Conservation (phyloP, 108 stramenopile genomes). For the Poteriospumella lacustris region DNA sequence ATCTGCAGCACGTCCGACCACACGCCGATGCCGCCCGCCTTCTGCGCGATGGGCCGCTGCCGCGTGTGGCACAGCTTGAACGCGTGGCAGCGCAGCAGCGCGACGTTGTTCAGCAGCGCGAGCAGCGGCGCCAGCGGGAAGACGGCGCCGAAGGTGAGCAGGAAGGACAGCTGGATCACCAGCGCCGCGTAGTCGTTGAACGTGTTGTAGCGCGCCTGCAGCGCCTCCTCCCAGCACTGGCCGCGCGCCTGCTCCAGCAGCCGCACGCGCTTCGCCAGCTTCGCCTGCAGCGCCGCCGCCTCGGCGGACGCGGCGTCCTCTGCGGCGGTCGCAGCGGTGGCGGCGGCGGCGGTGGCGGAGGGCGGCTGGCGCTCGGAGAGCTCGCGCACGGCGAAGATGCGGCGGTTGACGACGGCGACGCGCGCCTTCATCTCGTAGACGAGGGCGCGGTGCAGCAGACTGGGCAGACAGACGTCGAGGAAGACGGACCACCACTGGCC, state of each 20-base stretch:
- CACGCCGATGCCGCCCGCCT: slow-evolving; percentile 43
- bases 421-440: slow-evolving; percentile 27
- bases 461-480: not conserved
- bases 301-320: not conserved
- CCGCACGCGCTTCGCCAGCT: not conserved
- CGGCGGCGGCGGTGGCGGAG: not conserved
- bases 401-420: slow-evolving; percentile 31
- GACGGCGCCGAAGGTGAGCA: not conserved
- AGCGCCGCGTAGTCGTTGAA: not conserved
- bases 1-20: slow-evolving; percentile 47
- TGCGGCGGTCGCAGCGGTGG: too few species aligned
- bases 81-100: not conserved
- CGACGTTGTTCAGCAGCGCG: slow-evolving; percentile 6
- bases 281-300: not conserved
- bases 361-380: slow-evolving; percentile 25
- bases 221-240: slow-evolving; percentile 16
- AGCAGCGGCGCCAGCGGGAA: slow-evolving; percentile 16
- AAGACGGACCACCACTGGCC: slow-evolving; percentile 48
- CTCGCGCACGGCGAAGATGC: slow-evolving; percentile 32
- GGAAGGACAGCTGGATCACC: slow-evolving; percentile 36
- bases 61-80: not conserved
- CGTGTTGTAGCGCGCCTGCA: not conserved
- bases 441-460: slow-evolving; percentile 4
- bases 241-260: not conserved
- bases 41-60: slow-evolving; percentile 42